phyloP scores from a whole-genome alignment of 1,284 basidiomycete species.

The Apiotrichum laibachii region DNA sequence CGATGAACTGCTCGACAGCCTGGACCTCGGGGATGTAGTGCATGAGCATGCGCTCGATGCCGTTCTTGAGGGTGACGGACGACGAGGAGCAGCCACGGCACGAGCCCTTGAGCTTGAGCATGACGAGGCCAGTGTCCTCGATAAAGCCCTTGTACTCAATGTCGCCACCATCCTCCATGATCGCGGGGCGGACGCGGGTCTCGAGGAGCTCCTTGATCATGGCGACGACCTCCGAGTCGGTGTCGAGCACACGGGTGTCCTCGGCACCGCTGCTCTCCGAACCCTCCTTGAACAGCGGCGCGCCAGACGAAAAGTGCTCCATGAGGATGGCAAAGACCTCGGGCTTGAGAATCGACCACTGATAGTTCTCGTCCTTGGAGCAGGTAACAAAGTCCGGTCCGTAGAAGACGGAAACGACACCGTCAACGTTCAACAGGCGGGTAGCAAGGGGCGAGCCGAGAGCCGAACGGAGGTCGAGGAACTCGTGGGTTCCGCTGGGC shows the following conservation, averaged over 20 bases:
- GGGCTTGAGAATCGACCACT: conserved; percentile 92
- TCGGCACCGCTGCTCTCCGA: conserved; percentile 78
- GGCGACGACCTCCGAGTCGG: conserved; percentile 93
- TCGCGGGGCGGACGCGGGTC: conserved; percentile 90
- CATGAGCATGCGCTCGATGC: conserved; percentile 98
- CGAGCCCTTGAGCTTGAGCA: conserved; percentile 90
- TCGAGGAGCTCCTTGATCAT: conserved; percentile 99
- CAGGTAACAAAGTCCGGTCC: conserved; percentile 98
- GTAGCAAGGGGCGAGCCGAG: conserved; percentile 86
- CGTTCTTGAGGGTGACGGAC: conserved; percentile 90
- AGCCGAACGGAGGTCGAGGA: conserved; percentile 81
- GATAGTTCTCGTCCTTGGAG: conserved; percentile 79
- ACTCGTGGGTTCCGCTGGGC: conserved; percentile 79
- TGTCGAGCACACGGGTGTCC: conserved; percentile 93
- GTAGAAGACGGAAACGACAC: conserved; percentile 84
- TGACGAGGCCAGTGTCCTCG: conserved; percentile 57
- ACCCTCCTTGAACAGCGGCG: conserved; percentile 70
- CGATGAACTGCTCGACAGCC: conserved; percentile 91
- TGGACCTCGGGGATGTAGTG: conserved; percentile 98
- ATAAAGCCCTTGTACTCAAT: conserved; percentile 58
- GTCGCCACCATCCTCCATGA: conserved; percentile 66
- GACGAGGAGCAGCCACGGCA: conserved; percentile 92
- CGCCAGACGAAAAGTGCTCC: conserved; percentile 92
- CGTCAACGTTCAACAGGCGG: conserved; percentile 87
- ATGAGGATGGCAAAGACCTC: conserved; percentile 97